Conservation (phyloP, 306 rosid genomes). For the Rosa rugosa region DNA sequence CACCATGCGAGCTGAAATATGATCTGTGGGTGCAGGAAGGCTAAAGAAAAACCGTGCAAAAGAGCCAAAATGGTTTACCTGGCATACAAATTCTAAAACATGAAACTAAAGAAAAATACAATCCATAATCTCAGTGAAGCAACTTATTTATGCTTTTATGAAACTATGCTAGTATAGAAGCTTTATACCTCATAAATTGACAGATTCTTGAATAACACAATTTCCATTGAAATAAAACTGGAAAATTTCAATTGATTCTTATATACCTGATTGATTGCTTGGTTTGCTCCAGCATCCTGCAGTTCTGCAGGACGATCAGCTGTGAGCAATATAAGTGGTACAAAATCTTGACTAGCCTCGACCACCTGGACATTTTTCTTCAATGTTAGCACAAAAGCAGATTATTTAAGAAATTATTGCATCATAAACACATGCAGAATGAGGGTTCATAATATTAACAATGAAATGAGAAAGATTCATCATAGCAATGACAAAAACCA, state of each 20-base stretch:
- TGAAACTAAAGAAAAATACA: background rate
- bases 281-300: slow-evolving; percentile 86
- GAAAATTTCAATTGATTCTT: slow-evolving; percentile 6
- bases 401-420: background rate
- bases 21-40: slow-evolving; percentile 85
- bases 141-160: slow-evolving; percentile 18
- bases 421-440: background rate
- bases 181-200: background rate
- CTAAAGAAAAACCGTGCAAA: slow-evolving; percentile 88
- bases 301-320: slow-evolving; percentile 96
- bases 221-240: slow-evolving; percentile 5
- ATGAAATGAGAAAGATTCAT: background rate
- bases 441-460: background rate
- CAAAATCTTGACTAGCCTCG: slow-evolving; percentile 93
- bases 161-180: slow-evolving; percentile 3
- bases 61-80: slow-evolving; percentile 96
- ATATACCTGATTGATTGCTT: slow-evolving; percentile 81
- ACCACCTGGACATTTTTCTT: slow-evolving; percentile 61
- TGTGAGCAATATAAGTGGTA: slow-evolving; percentile 85
- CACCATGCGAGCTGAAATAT: slow-evolving; percentile 71
- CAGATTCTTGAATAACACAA: background rate
- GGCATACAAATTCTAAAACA: slow-evolving; percentile 23
- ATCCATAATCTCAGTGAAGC: slow-evolving; percentile 9
- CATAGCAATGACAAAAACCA: background rate
- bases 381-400: background rate